These are phyloP conservation scores for Euphrasia arctica DNA, from an alignment of 305 asterid species.

Conservation along the genomic window DNA sequence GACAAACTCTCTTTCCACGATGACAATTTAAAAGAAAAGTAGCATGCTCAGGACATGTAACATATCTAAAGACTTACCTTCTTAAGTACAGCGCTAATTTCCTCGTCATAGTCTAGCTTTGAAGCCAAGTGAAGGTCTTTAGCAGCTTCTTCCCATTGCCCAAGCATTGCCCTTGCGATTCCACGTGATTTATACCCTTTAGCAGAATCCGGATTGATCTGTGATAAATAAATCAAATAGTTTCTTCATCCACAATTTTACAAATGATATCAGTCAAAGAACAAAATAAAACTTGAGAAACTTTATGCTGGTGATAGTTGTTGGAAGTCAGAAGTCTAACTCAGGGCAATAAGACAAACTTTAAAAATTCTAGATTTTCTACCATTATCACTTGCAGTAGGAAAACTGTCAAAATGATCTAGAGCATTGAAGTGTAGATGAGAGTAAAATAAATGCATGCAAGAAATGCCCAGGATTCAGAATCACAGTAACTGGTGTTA, in stretches of 20 bases:
- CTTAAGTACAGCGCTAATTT: constrained; percentile 78
- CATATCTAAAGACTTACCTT: constrained; percentile 46
- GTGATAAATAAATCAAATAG: constrained; percentile 23
- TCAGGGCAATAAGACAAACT: background rate
- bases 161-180: constrained; percentile 84
- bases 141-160: constrained; percentile 91
- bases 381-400: too few relatives aligned
- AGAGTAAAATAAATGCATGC: background rate
- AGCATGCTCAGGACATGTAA: background rate
- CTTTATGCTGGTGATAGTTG: constrained; percentile 1
- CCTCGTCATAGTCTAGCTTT: constrained; percentile 89
- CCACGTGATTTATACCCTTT: constrained; percentile 99
- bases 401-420: too few relatives aligned
- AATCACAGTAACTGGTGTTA: too few relatives aligned
- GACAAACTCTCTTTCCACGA: background rate
- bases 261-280: constrained; percentile 9
- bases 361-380: background rate
- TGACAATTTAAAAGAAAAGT: background rate
- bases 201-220: constrained; percentile 98
- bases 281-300: constrained; percentile 2
- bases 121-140: constrained; percentile 95
- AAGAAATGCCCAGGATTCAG: too few relatives aligned
- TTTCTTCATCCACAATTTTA: constrained; percentile 8
- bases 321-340: background rate
- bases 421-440: background rate